Percentiles rank a stretch among this genome's conserved stretches.
Evolutionary conservation across 306 rosid genomes (phyloP).

Genomic region (Arachis hypogaea): DNA sequence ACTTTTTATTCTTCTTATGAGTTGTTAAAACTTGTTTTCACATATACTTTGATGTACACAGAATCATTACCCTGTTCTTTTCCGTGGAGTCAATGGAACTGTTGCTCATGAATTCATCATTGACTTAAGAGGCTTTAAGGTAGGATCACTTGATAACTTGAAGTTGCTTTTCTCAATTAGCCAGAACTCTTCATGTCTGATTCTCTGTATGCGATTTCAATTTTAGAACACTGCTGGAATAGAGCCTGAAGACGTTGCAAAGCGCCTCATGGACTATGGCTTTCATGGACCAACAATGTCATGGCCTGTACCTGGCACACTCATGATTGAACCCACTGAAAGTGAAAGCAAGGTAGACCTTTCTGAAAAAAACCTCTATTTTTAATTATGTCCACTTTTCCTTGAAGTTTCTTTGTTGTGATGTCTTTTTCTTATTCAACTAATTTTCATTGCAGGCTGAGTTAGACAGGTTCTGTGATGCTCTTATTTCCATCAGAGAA

Average conservation of each 20-base stretch:
- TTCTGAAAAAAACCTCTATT: neutral
- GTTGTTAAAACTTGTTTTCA: conserved; percentile 29
- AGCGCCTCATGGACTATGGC: conserved; percentile 98
- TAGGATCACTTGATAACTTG: conserved; percentile 38
- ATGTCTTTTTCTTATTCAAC: conserved; percentile 31
- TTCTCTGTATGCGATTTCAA: conserved; percentile 36
- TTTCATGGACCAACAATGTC: conserved; percentile 99
- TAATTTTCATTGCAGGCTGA: conserved; percentile 72
- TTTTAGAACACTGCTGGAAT: conserved; percentile 84
- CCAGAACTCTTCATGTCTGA: conserved; percentile 27
- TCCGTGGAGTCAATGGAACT: conserved; percentile 99
- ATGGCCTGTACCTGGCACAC: conserved; percentile 99
- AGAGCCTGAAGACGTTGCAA: conserved; percentile 95
- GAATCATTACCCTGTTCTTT: conserved; percentile 83
- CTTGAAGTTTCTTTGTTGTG: neutral
- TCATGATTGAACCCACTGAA: conserved; percentile 98
- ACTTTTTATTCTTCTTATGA: neutral
- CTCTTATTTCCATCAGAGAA: conserved; percentile 89
- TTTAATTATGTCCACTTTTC: conserved; percentile 7
- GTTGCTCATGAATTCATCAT: conserved; percentile 93
- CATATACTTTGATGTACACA: conserved; percentile 44
- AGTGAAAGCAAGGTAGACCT: conserved; percentile 94
- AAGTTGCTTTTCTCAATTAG: conserved; percentile 15
- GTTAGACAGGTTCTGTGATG: conserved; percentile 89
- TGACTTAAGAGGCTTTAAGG: conserved; percentile 98